Evolutionary conservation across 2,329 filamentous ascomycete species (phyloP), one percentile per base, ranked within the genome.

Genomic region (Ciborinia camelliae): DNA sequence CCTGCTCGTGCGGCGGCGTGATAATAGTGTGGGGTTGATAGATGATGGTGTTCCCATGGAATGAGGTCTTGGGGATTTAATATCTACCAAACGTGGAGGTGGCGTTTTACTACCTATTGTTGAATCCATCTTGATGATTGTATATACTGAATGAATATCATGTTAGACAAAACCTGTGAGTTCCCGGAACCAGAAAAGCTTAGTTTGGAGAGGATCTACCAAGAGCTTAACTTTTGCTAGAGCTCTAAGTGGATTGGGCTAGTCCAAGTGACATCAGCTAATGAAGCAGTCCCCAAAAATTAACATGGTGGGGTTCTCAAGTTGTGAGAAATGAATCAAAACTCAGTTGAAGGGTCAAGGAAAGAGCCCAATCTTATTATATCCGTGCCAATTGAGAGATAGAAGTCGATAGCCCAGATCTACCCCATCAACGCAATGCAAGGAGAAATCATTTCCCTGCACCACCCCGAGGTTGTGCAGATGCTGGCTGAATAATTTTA

Each of bases 21-120:
- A 58, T 26, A 63, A 15, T 15, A 63, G 52, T 47, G 35, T 58
- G 28, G 62, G 51, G n/a, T 58, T 63, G 23, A 63, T 63, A 30
- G 23, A 54, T 6, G 20, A 45, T 23, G 54, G 20, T 32, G 39
- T 15, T 43, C 10, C 39, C 39, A 58, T 58, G 7, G 39, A 55
- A 14, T 37, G 30, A 32, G 57, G 45, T 35, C 57, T 60, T 26
- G 10, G 15, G 9, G 43, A 3, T 28, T 37, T 37, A 8, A 50
- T 28, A 14, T 60, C 9, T 2, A 50, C 32, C 30, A 60, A 50
- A 48, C 32, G 43, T 18, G 45, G 43, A 20, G 57, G 41, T 5
- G 43, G 57, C 10, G 45, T 50, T 60, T 30, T 37, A 28, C 30
- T 50, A 18, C 12, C 26, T 20, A 12, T 14, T 20, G 32, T 23